phyloP scores from a whole-genome alignment of 345 rosid genomes.

The Corymbia maculata region DNA sequence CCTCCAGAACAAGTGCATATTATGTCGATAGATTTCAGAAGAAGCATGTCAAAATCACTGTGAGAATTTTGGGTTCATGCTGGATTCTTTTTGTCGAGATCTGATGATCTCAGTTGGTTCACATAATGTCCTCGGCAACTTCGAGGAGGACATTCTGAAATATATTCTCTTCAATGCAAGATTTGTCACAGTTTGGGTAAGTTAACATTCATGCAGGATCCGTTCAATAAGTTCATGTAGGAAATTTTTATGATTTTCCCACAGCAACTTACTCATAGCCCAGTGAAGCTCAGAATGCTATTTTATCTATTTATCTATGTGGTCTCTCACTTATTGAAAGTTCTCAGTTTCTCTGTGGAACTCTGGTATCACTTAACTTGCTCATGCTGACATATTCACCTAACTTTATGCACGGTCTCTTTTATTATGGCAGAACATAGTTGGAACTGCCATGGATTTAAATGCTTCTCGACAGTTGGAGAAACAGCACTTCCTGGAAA shows the following conservation, averaged over 20 bases:
- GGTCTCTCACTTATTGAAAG: background rate
- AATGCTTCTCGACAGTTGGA: slow-evolving; percentile 24
- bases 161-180: slow-evolving; percentile 40
- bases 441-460: slow-evolving; percentile 33
- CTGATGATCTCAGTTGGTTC: slow-evolving; percentile 33
- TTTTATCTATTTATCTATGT: background rate
- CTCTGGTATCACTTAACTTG: background rate
- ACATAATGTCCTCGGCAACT: slow-evolving; percentile 30
- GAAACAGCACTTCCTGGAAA: slow-evolving; percentile 32
- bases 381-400: background rate
- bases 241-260: background rate
- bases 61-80: slow-evolving; percentile 36
- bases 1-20: slow-evolving; percentile 16
- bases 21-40: slow-evolving; percentile 48
- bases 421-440: slow-evolving; percentile 36
- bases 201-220: slow-evolving; percentile 4
- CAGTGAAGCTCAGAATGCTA: background rate
- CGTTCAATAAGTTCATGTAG: background rate
- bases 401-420: background rate
- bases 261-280: background rate
- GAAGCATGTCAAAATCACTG: slow-evolving; percentile 38
- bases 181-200: slow-evolving; percentile 50
- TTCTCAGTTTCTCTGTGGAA: background rate
- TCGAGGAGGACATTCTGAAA: slow-evolving; percentile 55
- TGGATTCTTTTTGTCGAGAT: slow-evolving; percentile 49